Evolutionary conservation across 2,329 filamentous ascomycete genomes (phyloP), one percentile per base, ranked within the genome.

Genomic region (Xylaria sp.): DNA sequence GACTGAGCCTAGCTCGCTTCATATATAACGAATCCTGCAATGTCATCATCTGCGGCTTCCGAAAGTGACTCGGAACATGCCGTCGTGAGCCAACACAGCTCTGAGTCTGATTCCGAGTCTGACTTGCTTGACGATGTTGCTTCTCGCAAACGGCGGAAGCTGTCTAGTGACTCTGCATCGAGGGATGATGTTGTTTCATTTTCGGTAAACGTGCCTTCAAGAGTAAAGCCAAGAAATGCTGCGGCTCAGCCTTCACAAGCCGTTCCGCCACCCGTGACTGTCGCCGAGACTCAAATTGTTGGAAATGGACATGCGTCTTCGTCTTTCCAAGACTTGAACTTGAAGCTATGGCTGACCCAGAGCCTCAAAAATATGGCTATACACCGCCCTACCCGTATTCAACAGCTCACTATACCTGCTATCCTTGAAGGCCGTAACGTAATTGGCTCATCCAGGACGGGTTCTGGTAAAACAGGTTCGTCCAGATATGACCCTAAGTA

Each of bases 351-450:
- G 96, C 89, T 99, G 4, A 90, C 97, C 1, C 88, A 90, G 69
- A 95, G 95, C 0, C 85, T 99, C 54, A 81, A 81, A 63, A 89
- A 88, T 76, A 88, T 89, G 87, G 93, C 94, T 36, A 97, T 99
- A 78, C 92, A 89, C 77, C 86, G 91, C 66, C 96, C 96, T 0
- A 99, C 96, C 0, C 91, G 92, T 17, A 98, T 99, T 83, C 96
- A 99, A 76, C 93, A 92, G 76, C 91, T 90, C 61, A 97, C 93
- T 78, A 98, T 99, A 76, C 94, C 95, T 1, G 92, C 96, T 78
- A 97, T 98, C 68, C 80, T 99, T 40, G 91, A 93, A 74, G 96
- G 96, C 6, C 88, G 92, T 74, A 94, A 99, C 65, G 69, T 73
- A 33, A 72, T 99, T 74, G 96, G 96, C 77, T 94, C 94, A 44